Evolutionary conservation across 1,139 yeast species (phyloP).

Genomic region (Candida freyschussii): DNA sequence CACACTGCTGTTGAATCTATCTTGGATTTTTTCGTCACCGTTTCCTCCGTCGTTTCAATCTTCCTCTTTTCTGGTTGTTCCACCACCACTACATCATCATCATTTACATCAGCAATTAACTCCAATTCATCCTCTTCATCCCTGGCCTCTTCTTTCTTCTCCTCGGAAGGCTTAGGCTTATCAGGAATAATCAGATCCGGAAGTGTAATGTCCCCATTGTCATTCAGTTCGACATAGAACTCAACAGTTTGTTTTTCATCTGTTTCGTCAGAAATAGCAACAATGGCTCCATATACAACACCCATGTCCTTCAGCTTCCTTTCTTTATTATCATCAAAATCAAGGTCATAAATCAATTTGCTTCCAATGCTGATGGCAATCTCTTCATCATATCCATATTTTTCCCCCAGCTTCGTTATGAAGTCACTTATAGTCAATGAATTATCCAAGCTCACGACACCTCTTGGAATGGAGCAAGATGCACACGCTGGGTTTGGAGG

Average conservation of each 20-base stretch:
- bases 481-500: conserved; percentile 67
- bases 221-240: conserved; percentile 43
- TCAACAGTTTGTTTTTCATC: conserved; percentile 69
- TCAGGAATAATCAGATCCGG: conserved; percentile 34
- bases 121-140: conserved; percentile 25
- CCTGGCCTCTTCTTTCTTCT: conserved; percentile 22
- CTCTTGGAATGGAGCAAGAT: conserved; percentile 64
- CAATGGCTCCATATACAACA: conserved; percentile 50
- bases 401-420: conserved; percentile 40
- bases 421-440: conserved; percentile 35
- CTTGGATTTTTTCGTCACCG: background rate
- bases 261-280: conserved; percentile 75
- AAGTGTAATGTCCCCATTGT: conserved; percentile 18
- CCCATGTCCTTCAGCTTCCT: conserved; percentile 50
- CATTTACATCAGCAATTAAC: conserved; percentile 21
- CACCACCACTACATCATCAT: no score
- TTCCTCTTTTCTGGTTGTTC: conserved; percentile 1
- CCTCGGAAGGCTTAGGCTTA: conserved; percentile 17
- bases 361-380: conserved; percentile 59
- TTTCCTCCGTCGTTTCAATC: background rate
- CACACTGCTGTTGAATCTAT: background rate
- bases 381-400: conserved; percentile 61
- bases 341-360: conserved; percentile 73
- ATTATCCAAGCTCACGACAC: conserved; percentile 36
- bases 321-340: conserved; percentile 74